Percentiles rank a stretch among this genome's conserved stretches.
These are phyloP conservation scores for Zelonia costaricensis DNA, from an alignment of 208 protist genomes.

Conservation along the genomic window DNA sequence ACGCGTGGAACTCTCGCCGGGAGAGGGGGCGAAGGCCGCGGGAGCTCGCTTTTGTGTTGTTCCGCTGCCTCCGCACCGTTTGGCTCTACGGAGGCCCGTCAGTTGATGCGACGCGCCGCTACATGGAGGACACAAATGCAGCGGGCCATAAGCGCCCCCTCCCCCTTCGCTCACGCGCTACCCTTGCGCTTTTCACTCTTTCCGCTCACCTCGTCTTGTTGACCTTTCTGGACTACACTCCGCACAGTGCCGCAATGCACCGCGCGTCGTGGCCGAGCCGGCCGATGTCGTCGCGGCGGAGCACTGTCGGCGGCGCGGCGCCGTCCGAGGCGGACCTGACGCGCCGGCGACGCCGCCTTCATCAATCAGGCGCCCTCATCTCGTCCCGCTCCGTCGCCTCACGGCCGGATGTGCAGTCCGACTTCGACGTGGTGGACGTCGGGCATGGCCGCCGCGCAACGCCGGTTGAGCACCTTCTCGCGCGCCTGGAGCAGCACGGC, in stretches of 20 bases:
- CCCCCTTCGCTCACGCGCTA: too few relatives aligned
- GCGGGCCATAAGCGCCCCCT: too few relatives aligned
- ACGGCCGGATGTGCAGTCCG: conserved; percentile 17
- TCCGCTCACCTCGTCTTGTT: conserved; percentile 1
- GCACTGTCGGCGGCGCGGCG: not conserved
- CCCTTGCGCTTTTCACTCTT: not conserved
- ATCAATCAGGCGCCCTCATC: conserved; percentile 46
- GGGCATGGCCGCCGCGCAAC: conserved; percentile 56
- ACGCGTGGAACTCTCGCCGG: too few relatives aligned
- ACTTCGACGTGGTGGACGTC: conserved; percentile 62
- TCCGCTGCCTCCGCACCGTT: too few relatives aligned
- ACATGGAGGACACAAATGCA: too few relatives aligned
- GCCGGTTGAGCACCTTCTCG: conserved; percentile 64
- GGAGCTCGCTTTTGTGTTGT: too few relatives aligned
- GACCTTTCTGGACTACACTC: not conserved
- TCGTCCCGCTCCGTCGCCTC: conserved; percentile 60
- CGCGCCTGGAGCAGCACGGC: conserved; percentile 84
- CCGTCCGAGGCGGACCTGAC: conserved; percentile 15
- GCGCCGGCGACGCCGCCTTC: conserved; percentile 40
- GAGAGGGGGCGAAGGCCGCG: too few relatives aligned
- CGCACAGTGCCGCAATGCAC: not conserved
- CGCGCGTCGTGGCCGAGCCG: conserved; percentile 2
- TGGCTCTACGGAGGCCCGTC: too few relatives aligned
- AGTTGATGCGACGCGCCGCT: too few relatives aligned
- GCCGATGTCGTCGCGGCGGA: conserved; percentile 7